A percentile compares a stretch with the other conserved stretches of the same genome.
These are phyloP conservation scores for Fistulifera pelliculosa DNA, from an alignment of 108 stramenopile species.

Conservation along the genomic window DNA sequence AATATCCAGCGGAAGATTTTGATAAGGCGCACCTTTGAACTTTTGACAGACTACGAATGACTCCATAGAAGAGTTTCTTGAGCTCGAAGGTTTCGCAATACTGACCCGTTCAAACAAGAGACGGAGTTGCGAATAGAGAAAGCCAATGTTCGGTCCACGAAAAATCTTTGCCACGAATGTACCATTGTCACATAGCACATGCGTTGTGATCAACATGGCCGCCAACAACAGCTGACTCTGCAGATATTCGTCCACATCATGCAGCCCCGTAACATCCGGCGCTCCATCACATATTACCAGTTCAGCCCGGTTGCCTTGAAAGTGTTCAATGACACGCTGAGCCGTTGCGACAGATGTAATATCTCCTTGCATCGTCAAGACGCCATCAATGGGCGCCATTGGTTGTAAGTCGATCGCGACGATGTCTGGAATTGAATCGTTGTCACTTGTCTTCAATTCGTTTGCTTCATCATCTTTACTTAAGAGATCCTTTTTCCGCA, in stretches of 20 bases:
- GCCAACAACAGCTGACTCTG: conserved; percentile 91
- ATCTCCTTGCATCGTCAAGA: conserved; percentile 88
- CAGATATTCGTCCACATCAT: conserved; percentile 91
- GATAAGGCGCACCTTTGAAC: conserved; percentile 40
- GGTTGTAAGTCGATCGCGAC: conserved; percentile 96
- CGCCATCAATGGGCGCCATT: conserved; percentile 95
- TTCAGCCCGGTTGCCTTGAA: conserved; percentile 78
- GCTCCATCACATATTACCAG: conserved; percentile 98
- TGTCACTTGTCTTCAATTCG: background rate
- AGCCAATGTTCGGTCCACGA: conserved; percentile 83
- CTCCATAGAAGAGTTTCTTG: conserved; percentile 84
- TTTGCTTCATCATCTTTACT: background rate
- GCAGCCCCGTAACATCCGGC: conserved; percentile 96
- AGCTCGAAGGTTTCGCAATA: conserved; percentile 81
- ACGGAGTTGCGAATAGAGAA: conserved; percentile 87
- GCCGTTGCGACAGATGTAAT: conserved; percentile 87
- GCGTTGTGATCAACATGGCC: conserved; percentile 89
- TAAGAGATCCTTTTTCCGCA: conserved; percentile 3
- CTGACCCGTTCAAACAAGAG: conserved; percentile 77
- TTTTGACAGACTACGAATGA: conserved; percentile 87
- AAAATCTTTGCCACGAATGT: conserved; percentile 99
- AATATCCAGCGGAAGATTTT: conserved; percentile 42
- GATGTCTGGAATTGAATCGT: conserved; percentile 30
- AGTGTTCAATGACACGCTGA: conserved; percentile 64
- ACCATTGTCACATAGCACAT: conserved; percentile 76